Conservation (phyloP, 352 stramenopile genomes). For the Sclerospora graminicola region DNA sequence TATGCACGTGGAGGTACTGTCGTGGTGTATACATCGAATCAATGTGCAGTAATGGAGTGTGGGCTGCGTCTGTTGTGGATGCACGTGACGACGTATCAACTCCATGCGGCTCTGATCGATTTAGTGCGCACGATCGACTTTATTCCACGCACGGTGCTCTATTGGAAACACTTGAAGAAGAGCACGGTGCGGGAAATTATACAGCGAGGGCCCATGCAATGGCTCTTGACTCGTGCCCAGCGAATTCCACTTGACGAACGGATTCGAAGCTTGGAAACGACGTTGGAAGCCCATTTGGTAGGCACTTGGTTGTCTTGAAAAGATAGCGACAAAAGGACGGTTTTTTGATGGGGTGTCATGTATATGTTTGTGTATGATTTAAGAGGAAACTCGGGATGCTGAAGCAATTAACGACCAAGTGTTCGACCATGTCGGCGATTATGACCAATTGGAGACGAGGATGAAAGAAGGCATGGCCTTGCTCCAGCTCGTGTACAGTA, state of each 20-base stretch:
- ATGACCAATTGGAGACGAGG: conserved; percentile 21
- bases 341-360: background rate
- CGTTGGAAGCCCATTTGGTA: conserved; percentile 58
- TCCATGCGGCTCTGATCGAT: conserved; percentile 49
- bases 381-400: conserved; percentile 63
- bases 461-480: conserved; percentile 37
- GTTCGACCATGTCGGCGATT: conserved; percentile 17
- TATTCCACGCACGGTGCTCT: conserved; percentile 50
- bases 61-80: conserved; percentile 44
- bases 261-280: conserved; percentile 55
- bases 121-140: conserved; percentile 57
- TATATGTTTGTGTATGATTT: background rate
- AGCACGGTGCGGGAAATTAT: conserved; percentile 38
- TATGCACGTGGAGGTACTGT: conserved; percentile 10
- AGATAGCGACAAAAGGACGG: background rate
- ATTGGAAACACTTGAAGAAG: conserved; percentile 54
- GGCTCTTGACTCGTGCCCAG: conserved; percentile 42
- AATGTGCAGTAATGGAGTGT: conserved; percentile 23
- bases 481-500: conserved; percentile 49
- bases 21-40: conserved; percentile 9
- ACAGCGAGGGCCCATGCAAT: conserved; percentile 48
- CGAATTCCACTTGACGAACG: conserved; percentile 44
- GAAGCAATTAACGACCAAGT: conserved; percentile 47
- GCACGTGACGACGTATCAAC: conserved; percentile 44
- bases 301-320: background rate